phyloP scores from a whole-genome alignment of 805 yeast species.

The Pichia heedii region DNA sequence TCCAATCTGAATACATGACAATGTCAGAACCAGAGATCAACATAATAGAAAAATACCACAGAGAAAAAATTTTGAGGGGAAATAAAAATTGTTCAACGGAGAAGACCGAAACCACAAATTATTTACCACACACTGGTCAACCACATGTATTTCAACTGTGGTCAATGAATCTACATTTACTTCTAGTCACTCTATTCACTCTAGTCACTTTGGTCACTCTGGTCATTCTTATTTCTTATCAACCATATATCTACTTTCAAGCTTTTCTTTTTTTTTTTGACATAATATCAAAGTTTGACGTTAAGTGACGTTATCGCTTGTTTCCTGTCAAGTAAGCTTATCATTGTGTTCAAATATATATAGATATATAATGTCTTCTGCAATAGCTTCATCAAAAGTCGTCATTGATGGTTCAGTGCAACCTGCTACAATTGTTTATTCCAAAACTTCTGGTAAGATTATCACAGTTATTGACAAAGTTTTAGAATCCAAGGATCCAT shows the following conservation, averaged over 20 bases:
- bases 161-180: too few species aligned
- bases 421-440: slow-evolving; percentile 61
- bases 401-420: slow-evolving; percentile 36
- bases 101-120: too few species aligned
- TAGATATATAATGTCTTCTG: slow-evolving; percentile 39
- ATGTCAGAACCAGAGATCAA: background rate
- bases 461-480: slow-evolving; percentile 39
- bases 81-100: too few species aligned
- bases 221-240: too few species aligned
- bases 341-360: background rate
- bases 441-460: slow-evolving; percentile 49
- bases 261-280: background rate
- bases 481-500: slow-evolving; percentile 30
- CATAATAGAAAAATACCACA: too few species aligned
- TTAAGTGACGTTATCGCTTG: background rate
- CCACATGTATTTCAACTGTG: too few species aligned
- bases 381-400: slow-evolving; percentile 53
- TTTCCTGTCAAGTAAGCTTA: background rate
- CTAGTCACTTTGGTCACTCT: too few species aligned
- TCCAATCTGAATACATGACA: too few species aligned
- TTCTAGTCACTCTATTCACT: too few species aligned
- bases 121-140: too few species aligned
- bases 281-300: background rate
- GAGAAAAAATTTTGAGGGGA: too few species aligned
- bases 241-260: too few species aligned